Evolutionary conservation across 768 basidiomycete species (phyloP).

Genomic region (Hericium alpestre): DNA sequence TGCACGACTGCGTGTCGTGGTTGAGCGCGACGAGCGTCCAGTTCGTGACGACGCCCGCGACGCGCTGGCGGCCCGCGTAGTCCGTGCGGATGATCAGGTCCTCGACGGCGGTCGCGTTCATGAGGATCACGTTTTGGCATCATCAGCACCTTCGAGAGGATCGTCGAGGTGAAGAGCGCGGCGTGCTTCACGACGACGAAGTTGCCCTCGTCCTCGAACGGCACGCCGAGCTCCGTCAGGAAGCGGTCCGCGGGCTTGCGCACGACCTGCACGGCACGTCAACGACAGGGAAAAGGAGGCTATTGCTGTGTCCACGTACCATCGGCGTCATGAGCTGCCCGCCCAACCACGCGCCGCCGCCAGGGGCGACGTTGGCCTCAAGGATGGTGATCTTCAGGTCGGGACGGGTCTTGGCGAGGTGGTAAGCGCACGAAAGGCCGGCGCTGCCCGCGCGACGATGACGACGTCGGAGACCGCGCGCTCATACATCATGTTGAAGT

Average conservation of each 20-base stretch:
- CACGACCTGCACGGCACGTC: constrained; percentile 39
- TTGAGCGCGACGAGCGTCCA: constrained; percentile 40
- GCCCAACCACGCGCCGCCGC: constrained; percentile 67
- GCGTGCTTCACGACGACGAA: constrained; percentile 79
- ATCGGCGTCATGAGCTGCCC: constrained; percentile 74
- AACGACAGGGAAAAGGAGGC: neutral
- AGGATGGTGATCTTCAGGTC: constrained; percentile 58
- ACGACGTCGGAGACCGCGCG: constrained; percentile 68
- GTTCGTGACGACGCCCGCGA: constrained; percentile 46
- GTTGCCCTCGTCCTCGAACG: constrained; percentile 67
- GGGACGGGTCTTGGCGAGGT: constrained; percentile 54
- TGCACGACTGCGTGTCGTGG: constrained; percentile 65
- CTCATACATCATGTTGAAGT: constrained; percentile 67
- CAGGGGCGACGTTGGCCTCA: constrained; percentile 66
- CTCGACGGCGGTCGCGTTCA: constrained; percentile 77
- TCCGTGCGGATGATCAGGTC: constrained; percentile 63
- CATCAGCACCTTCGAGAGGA: constrained; percentile 60
- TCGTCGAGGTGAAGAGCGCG: constrained; percentile 69
- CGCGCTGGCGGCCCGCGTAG: constrained; percentile 29
- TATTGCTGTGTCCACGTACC: constrained; percentile 27
- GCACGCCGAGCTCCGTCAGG: constrained; percentile 56
- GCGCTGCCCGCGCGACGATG: constrained; percentile 57
- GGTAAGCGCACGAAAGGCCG: constrained; percentile 67
- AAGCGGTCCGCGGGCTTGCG: constrained; percentile 70
- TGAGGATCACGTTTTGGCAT: constrained; percentile 64